Evolutionary conservation across 805 yeast genomes (phyloP).

Genomic region (Saccharomyces eubayanus): DNA sequence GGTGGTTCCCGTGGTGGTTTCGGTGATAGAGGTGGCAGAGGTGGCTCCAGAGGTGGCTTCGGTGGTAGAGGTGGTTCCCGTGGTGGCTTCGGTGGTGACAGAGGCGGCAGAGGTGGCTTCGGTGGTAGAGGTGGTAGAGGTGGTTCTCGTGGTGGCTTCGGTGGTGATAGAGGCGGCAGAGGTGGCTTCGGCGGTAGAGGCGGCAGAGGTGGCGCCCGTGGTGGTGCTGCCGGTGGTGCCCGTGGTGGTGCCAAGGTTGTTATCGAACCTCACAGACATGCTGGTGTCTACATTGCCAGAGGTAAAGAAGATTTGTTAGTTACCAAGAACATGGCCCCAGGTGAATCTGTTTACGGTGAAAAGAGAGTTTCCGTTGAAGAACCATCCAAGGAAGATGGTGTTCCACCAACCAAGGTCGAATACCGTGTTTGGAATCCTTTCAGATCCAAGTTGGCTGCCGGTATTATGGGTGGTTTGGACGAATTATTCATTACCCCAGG

Average conservation of each 20-base stretch:
- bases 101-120: constrained; percentile 33
- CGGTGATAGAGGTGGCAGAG: constrained; percentile 27
- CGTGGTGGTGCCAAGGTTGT: constrained; percentile 91
- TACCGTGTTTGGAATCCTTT: constrained; percentile 99
- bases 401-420: constrained; percentile 88
- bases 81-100: constrained; percentile 35
- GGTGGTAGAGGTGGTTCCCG: not conserved
- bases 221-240: constrained; percentile 75
- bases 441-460: constrained; percentile 99
- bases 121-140: constrained; percentile 44
- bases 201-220: constrained; percentile 45
- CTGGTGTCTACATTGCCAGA: constrained; percentile 98
- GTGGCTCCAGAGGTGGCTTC: constrained; percentile 30
- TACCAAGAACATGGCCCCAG: constrained; percentile 95
- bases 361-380: constrained; percentile 92
- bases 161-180: constrained; percentile 39
- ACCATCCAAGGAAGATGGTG: constrained; percentile 81
- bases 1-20: constrained; percentile 33
- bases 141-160: constrained; percentile 37
- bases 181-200: constrained; percentile 36
- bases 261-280: constrained; percentile 97
- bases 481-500: constrained; percentile 97
- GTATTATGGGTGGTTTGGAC: constrained; percentile 99
- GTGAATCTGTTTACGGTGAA: constrained; percentile 98
- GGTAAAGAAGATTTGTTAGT: constrained; percentile 98